Evolutionary conservation across 2,329 filamentous ascomycete genomes (phyloP).

Genomic region (Parastagonospora nodorum): DNA sequence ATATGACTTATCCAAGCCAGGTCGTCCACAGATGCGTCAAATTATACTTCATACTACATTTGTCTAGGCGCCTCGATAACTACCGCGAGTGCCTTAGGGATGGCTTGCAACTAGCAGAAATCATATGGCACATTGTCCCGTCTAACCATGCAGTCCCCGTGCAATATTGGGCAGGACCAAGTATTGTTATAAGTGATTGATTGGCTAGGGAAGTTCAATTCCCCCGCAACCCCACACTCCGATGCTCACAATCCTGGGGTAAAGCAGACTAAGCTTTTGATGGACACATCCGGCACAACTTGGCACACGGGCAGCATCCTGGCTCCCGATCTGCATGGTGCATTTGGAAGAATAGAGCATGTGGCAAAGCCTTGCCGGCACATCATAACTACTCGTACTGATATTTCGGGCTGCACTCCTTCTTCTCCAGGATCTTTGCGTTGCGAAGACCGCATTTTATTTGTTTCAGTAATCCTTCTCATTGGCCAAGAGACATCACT

Average conservation of each 20-base stretch:
- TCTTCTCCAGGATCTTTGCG: not conserved
- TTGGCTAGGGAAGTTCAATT: not conserved
- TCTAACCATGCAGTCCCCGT: too few relatives aligned
- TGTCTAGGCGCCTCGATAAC: not conserved
- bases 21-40: too few relatives aligned
- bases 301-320: slow-evolving; percentile 6
- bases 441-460: not conserved
- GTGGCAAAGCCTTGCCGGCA: not conserved
- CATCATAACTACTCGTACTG: not conserved
- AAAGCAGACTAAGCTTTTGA: slow-evolving; percentile 17
- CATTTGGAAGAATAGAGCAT: not conserved
- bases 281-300: slow-evolving; percentile 26
- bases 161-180: too few relatives aligned
- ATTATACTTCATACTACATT: too few relatives aligned
- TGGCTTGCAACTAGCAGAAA: not conserved
- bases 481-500: not conserved
- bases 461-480: not conserved
- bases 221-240: slow-evolving; percentile 30
- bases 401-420: not conserved
- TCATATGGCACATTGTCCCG: too few relatives aligned
- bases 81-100: not conserved
- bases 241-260: slow-evolving; percentile 19
- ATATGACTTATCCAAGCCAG: too few relatives aligned
- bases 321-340: slow-evolving; percentile 10
- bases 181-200: not conserved